Percentiles rank a stretch among this genome's conserved stretches.
Conservation (phyloP, 768 basidiomycete species). For the Solioccasus polychromus region DNA sequence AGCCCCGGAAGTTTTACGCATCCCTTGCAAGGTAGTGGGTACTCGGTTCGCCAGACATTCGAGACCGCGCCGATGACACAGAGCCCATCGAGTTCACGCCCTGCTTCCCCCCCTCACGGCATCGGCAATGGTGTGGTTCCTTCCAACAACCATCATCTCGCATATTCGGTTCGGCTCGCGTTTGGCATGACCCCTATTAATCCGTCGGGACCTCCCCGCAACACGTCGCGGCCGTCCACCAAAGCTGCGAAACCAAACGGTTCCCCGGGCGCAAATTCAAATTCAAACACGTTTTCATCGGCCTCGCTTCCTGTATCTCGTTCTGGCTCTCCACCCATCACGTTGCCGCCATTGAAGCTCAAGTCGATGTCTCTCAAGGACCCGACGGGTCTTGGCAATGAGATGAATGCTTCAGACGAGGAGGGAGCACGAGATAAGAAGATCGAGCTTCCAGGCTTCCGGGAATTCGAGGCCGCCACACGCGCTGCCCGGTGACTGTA, state of each 20-base stretch:
- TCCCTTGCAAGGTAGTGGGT: slow-evolving; percentile 24
- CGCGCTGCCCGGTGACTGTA: slow-evolving; percentile 18
- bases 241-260: slow-evolving; percentile 13
- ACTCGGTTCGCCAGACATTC: slow-evolving; percentile 20
- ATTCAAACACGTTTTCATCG: slow-evolving; percentile 13
- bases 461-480: slow-evolving; percentile 57
- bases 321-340: slow-evolving; percentile 69
- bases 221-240: slow-evolving; percentile 37
- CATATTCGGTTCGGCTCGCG: slow-evolving; percentile 80
- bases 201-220: slow-evolving; percentile 31
- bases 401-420: slow-evolving; percentile 20
- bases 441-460: slow-evolving; percentile 61
- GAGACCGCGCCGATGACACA: slow-evolving; percentile 32
- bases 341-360: slow-evolving; percentile 63
- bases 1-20: slow-evolving; percentile 55
- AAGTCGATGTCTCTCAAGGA: slow-evolving; percentile 22
- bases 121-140: slow-evolving; percentile 19
- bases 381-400: slow-evolving; percentile 15
- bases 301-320: slow-evolving; percentile 52
- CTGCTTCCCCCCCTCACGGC: slow-evolving; percentile 55
- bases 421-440: slow-evolving; percentile 22
- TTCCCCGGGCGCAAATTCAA: slow-evolving; percentile 6
- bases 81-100: slow-evolving; percentile 55
- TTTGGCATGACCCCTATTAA: slow-evolving; percentile 92
- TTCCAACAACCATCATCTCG: slow-evolving; percentile 60